Evolutionary conservation across 2,329 filamentous ascomycete genomes (phyloP).

Genomic region (Colletotrichum limetticola): DNA sequence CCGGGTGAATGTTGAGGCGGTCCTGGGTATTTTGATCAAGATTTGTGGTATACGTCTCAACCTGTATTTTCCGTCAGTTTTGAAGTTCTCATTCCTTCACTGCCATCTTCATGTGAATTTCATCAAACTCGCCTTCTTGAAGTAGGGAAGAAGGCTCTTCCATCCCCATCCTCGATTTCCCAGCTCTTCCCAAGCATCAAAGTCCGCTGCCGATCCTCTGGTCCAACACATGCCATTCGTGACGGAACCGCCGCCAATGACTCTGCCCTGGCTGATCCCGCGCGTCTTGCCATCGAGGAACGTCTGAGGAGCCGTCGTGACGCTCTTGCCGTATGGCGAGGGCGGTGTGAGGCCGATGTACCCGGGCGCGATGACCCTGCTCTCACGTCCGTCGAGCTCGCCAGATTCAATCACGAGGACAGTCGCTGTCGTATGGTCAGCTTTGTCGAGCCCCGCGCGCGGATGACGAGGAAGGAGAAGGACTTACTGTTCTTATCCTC

Average conservation of each 20-base stretch:
- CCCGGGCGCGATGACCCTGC: conserved; percentile 35
- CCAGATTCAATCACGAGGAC: conserved; percentile 38
- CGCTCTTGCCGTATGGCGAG: conserved; percentile 42
- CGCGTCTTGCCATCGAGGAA: conserved; percentile 48
- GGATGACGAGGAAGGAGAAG: not conserved
- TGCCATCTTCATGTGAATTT: not conserved
- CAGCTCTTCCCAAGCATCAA: conserved; percentile 54
- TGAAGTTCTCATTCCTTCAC: not conserved
- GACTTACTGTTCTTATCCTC: conserved; percentile 45
- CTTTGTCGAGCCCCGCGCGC: not conserved
- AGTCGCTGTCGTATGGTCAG: conserved; percentile 23
- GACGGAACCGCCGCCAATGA: conserved; percentile 52
- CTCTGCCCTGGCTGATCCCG: conserved; percentile 48
- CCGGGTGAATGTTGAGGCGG: conserved; percentile 41
- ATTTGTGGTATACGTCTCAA: conserved; percentile 48
- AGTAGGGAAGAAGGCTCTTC: conserved; percentile 58
- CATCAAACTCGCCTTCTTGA: conserved; percentile 52
- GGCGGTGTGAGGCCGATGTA: conserved; percentile 33
- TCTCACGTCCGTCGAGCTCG: conserved; percentile 32
- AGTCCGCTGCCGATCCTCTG: conserved; percentile 51
- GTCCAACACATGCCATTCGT: conserved; percentile 55
- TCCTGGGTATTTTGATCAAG: conserved; percentile 37
- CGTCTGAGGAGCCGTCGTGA: conserved; percentile 44
- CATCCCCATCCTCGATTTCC: conserved; percentile 56
- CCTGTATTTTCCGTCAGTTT: conserved; percentile 39